Conservation (phyloP, 371 early-diverging fungal genomes). For the Mucor indicus region DNA sequence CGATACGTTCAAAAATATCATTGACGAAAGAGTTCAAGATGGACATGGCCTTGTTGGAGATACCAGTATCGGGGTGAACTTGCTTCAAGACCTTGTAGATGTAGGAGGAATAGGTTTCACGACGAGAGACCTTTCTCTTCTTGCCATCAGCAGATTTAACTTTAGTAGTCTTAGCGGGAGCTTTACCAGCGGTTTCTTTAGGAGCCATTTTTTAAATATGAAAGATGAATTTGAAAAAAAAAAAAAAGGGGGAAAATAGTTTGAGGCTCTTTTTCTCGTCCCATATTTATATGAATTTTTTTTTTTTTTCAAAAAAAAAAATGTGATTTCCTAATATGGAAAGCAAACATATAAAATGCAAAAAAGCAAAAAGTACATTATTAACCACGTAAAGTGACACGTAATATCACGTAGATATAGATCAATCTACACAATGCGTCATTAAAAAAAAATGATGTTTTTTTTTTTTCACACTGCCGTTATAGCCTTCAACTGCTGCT, state of each 20-base stretch:
- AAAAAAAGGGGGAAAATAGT: background rate
- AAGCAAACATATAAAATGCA: background rate
- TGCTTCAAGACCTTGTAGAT: conserved; percentile 97
- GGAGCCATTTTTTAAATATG: conserved; percentile 18
- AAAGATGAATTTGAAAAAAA: background rate
- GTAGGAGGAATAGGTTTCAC: conserved; percentile 93
- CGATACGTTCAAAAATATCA: conserved; percentile 96
- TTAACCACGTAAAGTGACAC: too few relatives aligned
- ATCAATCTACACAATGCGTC: too few relatives aligned
- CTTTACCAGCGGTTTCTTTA: conserved; percentile 15
- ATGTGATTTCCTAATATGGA: background rate
- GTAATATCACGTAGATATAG: too few relatives aligned
- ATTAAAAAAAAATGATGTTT: too few relatives aligned
- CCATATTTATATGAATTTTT: background rate
- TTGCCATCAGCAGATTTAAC: conserved; percentile 34
- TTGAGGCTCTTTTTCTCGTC: too few relatives aligned
- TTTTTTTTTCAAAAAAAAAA: background rate
- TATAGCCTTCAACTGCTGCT: too few relatives aligned
- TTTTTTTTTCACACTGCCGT: too few relatives aligned
- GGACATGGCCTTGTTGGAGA: conserved; percentile 98
- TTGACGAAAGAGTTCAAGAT: conserved; percentile 98
- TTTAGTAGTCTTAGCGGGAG: conserved; percentile 11
- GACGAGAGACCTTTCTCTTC: conserved; percentile 64
- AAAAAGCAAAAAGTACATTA: too few relatives aligned
- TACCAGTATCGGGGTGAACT: conserved; percentile 97